A percentile compares a stretch with the other conserved stretches of the same genome.
Evolutionary conservation across 148 eudicot genomes (phyloP).

Genomic region (Pharnaceum exiguum): DNA sequence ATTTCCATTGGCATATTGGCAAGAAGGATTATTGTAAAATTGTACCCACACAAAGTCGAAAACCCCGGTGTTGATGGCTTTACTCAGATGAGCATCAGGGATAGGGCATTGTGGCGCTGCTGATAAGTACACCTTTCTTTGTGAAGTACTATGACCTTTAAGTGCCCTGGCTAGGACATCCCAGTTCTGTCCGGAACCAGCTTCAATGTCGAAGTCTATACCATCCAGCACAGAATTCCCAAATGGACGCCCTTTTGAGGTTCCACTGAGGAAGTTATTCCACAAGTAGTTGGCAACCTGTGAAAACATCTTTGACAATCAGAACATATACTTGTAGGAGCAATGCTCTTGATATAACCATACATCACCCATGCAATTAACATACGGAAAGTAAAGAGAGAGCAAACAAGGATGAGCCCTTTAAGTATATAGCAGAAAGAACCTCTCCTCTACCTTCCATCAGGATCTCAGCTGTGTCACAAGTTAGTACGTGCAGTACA

Average conservation of each 20-base stretch:
- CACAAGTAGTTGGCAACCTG: conserved; percentile 36
- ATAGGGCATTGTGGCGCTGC: conserved; percentile 38
- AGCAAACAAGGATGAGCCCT: background rate
- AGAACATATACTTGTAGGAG: no score
- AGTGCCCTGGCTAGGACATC: conserved; percentile 38
- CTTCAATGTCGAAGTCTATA: conserved; percentile 46
- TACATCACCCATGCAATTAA: no score
- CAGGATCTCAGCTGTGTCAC: no score
- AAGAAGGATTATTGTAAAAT: conserved; percentile 29
- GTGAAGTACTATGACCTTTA: conserved; percentile 3
- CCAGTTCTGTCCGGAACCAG: conserved; percentile 21
- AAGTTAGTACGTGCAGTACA: no score
- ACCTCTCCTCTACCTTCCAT: no score
- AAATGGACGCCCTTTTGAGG: conserved; percentile 28
- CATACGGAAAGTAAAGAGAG: no score
- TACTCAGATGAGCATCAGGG: conserved; percentile 17
- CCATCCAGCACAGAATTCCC: conserved; percentile 42
- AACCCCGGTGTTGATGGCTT: conserved; percentile 28
- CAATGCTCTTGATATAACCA: no score
- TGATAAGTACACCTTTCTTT: conserved; percentile 23
- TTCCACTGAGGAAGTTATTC: conserved; percentile 41
- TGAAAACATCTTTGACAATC: no score
- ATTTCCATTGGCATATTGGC: conserved; percentile 20
- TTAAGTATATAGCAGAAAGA: no score
- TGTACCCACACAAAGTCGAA: conserved; percentile 38